These are phyloP conservation scores for Magnusiomyces magnusii DNA, from an alignment of 1,139 yeast species.

Conservation along the genomic window DNA sequence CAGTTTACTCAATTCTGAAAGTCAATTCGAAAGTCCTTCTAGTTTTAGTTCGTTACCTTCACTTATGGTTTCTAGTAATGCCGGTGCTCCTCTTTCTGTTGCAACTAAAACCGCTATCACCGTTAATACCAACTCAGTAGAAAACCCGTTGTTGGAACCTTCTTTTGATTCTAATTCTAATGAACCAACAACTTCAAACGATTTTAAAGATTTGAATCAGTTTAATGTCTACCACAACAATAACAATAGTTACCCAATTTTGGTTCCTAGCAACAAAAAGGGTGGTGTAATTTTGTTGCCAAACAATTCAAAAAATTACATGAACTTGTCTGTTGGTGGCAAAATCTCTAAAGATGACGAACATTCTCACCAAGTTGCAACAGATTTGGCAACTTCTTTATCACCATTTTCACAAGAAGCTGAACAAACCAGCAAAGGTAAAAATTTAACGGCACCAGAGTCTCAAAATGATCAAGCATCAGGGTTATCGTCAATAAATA, in stretches of 20 bases:
- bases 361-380: too few species aligned
- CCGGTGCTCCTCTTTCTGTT: background rate
- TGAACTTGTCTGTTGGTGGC: too few species aligned
- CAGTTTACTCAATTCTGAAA: background rate
- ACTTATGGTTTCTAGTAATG: background rate
- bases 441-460: too few species aligned
- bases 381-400: too few species aligned
- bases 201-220: background rate
- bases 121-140: background rate
- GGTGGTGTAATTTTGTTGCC: constrained; percentile 4
- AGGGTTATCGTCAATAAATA: background rate
- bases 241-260: background rate
- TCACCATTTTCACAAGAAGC: too few species aligned
- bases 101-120: background rate
- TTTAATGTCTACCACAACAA: background rate
- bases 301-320: background rate
- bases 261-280: background rate
- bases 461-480: background rate
- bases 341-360: background rate
- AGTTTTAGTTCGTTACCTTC: background rate
- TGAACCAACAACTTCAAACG: background rate
- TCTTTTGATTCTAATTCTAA: background rate
- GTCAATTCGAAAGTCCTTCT: background rate
- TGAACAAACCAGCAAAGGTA: too few species aligned
- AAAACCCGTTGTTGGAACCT: background rate